phyloP scores from a whole-genome alignment of 441 rosid species.

The Eruca vesicaria region DNA sequence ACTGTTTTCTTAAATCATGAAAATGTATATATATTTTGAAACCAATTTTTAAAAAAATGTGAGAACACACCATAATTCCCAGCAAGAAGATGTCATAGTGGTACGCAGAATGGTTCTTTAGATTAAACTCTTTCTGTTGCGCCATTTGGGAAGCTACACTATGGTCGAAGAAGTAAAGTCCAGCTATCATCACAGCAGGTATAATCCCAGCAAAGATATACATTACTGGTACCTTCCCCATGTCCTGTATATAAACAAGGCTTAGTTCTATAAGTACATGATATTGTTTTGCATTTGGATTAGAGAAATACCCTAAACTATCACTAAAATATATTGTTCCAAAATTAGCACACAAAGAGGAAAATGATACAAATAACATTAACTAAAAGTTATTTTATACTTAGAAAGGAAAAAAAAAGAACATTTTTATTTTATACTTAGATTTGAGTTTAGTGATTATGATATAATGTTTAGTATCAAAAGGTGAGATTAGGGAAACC shows the following conservation, averaged over 20 bases:
- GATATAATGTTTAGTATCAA: no score
- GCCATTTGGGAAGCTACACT: constrained; percentile 92
- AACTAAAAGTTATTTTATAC: no score
- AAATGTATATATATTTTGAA: neutral
- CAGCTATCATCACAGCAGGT: constrained; percentile 82
- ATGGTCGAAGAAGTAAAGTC: constrained; percentile 86
- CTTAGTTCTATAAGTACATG: neutral
- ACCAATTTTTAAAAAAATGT: neutral
- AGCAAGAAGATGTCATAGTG: constrained; percentile 75
- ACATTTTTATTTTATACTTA: no score
- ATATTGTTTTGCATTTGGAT: neutral
- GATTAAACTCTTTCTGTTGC: constrained; percentile 81
- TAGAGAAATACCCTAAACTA: no score
- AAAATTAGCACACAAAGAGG: no score
- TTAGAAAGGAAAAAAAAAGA: no score
- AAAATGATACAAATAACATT: no score
- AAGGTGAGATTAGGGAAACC: no score
- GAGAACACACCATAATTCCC: constrained; percentile 53
- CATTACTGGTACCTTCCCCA: constrained; percentile 61
- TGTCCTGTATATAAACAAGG: constrained; percentile 51
- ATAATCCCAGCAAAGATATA: constrained; percentile 70
- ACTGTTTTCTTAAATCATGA: neutral
- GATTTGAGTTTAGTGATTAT: no score
- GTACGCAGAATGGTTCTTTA: constrained; percentile 81
- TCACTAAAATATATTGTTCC: no score